Base-by-base conservation (phyloP, 768 basidiomycete species). In the Rhizopogon rudus region DNA sequence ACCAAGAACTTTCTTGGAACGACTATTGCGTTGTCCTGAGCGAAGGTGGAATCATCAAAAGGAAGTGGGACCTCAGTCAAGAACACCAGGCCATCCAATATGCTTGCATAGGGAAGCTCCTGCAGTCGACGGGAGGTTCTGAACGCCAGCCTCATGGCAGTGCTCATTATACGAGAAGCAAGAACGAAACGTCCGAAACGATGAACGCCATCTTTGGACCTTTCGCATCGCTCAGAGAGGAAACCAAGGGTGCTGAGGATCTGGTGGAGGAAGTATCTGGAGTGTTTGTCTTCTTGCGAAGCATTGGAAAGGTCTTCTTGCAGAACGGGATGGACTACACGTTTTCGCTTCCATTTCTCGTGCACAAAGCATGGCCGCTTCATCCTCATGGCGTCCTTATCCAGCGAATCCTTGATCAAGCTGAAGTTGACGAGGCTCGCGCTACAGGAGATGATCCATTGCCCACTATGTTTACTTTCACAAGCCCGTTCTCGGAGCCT, bases 391-490 rank as follows among this genome's bases (percentile, higher is more conserved):
- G 91, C 1, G 79, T 93, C 22, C 76, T 93, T 72, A 81, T 93
- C 42, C 88, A 93, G 62, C 77, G 91, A 28, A 80, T 82, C 5
- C 73, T 91, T 46, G 88, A 89, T 60, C 75, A 80, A 1, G 73
- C 74, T 6, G 91, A 93, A 65, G 64, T 86, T 5, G 75, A 79
- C 16, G 89, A 91, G 53, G 84, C 84, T 3, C 79, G 80, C 48
- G 63, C 74, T n/a, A 80, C 82, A 0, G 87, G 85, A 9, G 86
- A 91, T 40, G 74, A 79, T 16, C 75, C 82, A 0, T 75, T 92
- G n/a, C 89, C 91, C 0, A 91, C 89, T 13, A 80, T 93, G 25
- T 93, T 92, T 68, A 82, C 87, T 16, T 74, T 93, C 58, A 86
- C 84, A 8, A 87, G 82, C 61, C 85, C 90, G 0, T 87, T 91